Evolutionary conservation across 1,284 basidiomycete genomes (phyloP).

Genomic region (Phenoliferia sp.): DNA sequence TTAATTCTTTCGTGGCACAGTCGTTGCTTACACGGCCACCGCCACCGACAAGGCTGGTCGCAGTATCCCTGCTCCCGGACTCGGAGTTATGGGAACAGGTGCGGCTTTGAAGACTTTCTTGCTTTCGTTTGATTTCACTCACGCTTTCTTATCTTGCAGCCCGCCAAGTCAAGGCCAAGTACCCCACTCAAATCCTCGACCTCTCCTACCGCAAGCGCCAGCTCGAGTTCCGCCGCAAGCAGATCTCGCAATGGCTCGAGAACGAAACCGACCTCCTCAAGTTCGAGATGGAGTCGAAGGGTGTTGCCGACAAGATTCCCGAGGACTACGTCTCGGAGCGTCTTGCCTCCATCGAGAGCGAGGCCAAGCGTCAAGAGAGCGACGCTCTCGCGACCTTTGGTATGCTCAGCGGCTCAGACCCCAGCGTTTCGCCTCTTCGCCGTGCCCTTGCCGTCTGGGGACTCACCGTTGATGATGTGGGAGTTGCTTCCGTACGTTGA

Average conservation of each 20-base stretch:
- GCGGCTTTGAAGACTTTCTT: conserved; percentile 31
- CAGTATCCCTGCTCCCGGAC: conserved; percentile 42
- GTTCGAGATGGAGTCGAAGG: conserved; percentile 62
- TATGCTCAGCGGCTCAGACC: conserved; percentile 78
- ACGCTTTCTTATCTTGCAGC: conserved; percentile 58
- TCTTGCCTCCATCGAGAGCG: conserved; percentile 76
- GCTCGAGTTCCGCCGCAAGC: conserved; percentile 83
- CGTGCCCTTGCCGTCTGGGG: conserved; percentile 96
- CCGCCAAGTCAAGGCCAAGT: conserved; percentile 64
- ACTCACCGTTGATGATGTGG: conserved; percentile 82
- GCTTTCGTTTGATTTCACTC: conserved; percentile 54
- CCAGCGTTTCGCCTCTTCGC: conserved; percentile 80
- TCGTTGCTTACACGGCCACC: conserved; percentile 93
- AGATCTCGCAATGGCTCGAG: conserved; percentile 87
- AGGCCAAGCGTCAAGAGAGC: conserved; percentile 84
- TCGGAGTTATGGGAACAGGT: background rate
- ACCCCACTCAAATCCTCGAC: conserved; percentile 68
- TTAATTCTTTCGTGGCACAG: background rate
- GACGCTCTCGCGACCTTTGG: conserved; percentile 84
- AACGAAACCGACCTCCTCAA: conserved; percentile 80
- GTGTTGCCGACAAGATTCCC: conserved; percentile 44
- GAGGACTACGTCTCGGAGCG: conserved; percentile 58
- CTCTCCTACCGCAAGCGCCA: conserved; percentile 83
- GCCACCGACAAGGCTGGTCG: conserved; percentile 55
- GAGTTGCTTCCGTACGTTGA: conserved; percentile 44